These are phyloP conservation scores for Candida corydali DNA, from an alignment of 805 yeast species.

Conservation along the genomic window DNA sequence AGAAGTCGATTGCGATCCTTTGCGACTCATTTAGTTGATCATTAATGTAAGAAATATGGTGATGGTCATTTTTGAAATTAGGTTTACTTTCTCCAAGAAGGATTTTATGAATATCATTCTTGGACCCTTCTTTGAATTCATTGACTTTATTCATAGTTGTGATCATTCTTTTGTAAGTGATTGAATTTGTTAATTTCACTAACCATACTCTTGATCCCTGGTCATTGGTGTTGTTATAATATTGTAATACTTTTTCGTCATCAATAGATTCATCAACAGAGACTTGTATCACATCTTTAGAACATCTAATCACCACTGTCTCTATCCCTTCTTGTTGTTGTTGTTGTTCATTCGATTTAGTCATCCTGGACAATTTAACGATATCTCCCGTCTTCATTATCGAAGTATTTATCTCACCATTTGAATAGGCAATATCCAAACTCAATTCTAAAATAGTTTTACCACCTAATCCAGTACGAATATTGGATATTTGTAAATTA, in stretches of 20 bases:
- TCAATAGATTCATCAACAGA: slow-evolving; percentile 53
- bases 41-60: slow-evolving; percentile 34
- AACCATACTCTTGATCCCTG: slow-evolving; percentile 52
- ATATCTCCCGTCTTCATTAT: slow-evolving; percentile 73
- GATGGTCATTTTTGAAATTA: slow-evolving; percentile 15
- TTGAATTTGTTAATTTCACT: slow-evolving; percentile 60
- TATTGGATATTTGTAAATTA: slow-evolving; percentile 56
- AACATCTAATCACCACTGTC: slow-evolving; percentile 63
- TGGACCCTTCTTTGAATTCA: slow-evolving; percentile 39
- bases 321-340: slow-evolving; percentile 33
- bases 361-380: slow-evolving; percentile 54
- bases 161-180: slow-evolving; percentile 76
- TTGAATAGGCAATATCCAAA: slow-evolving; percentile 46
- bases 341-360: slow-evolving; percentile 7
- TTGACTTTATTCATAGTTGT: slow-evolving; percentile 65
- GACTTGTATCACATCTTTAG: slow-evolving; percentile 45
- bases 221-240: slow-evolving; percentile 41
- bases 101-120: slow-evolving; percentile 34
- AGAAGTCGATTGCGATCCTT: slow-evolving; percentile 62
- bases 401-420: slow-evolving; percentile 40
- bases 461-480: slow-evolving; percentile 80
- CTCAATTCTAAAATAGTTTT: slow-evolving; percentile 60
- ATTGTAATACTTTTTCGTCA: slow-evolving; percentile 43
- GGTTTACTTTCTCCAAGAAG: slow-evolving; percentile 44
- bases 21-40: slow-evolving; percentile 63